Conservation (phyloP, 352 stramenopile genomes). For the Nannochloropsis limnetica region DNA sequence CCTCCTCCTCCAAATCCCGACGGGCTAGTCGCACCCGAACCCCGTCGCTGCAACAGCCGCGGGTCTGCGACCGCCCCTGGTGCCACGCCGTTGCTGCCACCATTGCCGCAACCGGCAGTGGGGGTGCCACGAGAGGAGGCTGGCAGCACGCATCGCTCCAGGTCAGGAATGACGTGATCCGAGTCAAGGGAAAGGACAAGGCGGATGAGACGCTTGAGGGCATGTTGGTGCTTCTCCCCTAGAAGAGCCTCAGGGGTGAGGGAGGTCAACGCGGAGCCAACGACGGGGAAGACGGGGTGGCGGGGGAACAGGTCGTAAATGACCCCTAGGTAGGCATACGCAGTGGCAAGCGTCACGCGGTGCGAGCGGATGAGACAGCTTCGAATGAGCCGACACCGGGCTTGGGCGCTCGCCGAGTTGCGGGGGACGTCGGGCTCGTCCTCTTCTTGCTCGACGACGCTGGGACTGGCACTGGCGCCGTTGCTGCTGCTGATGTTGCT, state of each 20-base stretch:
- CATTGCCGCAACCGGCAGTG: not conserved
- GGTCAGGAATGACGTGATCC: not conserved
- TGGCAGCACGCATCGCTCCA: not conserved
- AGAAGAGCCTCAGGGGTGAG: not conserved
- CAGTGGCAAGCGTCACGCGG: slow-evolving; percentile 27
- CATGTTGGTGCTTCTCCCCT: not conserved
- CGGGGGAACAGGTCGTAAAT: slow-evolving; percentile 35
- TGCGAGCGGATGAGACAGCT: slow-evolving; percentile 19
- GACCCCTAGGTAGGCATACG: slow-evolving; percentile 32
- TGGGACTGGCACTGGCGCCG: not conserved
- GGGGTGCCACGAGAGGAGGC: not conserved
- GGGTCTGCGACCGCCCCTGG: not conserved
- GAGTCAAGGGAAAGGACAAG: not conserved
- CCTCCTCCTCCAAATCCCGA: not conserved
- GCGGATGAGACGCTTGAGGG: slow-evolving; percentile 33
- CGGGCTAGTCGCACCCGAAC: not conserved
- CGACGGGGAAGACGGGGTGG: not conserved
- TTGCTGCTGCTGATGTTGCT: not conserved
- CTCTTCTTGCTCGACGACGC: not conserved
- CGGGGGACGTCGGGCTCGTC: not conserved
- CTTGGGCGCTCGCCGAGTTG: slow-evolving; percentile 23
- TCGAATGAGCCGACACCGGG: slow-evolving; percentile 21
- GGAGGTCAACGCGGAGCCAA: not conserved
- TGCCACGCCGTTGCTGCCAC: not conserved
- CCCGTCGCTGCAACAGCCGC: not conserved